Base-by-base conservation (phyloP, 2,329 filamentous ascomycete species). In the Akanthomyces muscarius region DNA sequence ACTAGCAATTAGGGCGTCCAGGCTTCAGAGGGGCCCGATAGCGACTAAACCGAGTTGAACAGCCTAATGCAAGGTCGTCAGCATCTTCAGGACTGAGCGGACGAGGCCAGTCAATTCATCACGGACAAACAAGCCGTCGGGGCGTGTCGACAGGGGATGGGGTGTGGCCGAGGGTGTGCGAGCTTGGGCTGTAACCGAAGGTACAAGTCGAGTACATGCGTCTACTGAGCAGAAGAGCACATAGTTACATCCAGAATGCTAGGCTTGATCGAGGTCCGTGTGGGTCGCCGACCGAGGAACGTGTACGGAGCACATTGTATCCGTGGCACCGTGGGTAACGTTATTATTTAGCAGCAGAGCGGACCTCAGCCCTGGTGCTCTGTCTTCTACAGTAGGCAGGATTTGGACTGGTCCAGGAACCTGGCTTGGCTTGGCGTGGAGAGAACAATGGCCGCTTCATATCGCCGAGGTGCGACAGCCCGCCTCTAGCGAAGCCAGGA, bases 41-140 rank as follows among this genome's bases (percentile, higher is more conserved):
- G n/a, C 38, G n/a, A 28, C 58, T 53, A 45, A n/a, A 33, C 41
- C 28, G 18, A 45, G 13, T 45, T 45, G 25, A 44, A 45, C 8
- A 44, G n/a, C n/a, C 18, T n/a, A 59, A 38, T 25, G 25, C 36
- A 14, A 36, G 38, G 28, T 36, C n/a, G 6, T 18, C 23, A 61
- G 41, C 21, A 48, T 62, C 51, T n/a, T 62, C 42, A 45, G n/a
- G 58, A 54, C 51, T 48, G 42, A 62, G 59, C 59, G 21, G 51
- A 55, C 41, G 45, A 47, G 42, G 21, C 25, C 52, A 54, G 6
- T 36, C 41, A 16, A 16, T 33, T 44, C 28, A 52, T 45, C 36
- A 18, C 13, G 36, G 14, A 45, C 13, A 16, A 33, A 18, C 47
- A 52, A 51, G 8, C 5, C 42, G 48, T 45, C 5, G 13, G 25